These are phyloP conservation scores for Scheffersomyces quercinus DNA, from an alignment of 1,139 yeast genomes.

Conservation along the genomic window DNA sequence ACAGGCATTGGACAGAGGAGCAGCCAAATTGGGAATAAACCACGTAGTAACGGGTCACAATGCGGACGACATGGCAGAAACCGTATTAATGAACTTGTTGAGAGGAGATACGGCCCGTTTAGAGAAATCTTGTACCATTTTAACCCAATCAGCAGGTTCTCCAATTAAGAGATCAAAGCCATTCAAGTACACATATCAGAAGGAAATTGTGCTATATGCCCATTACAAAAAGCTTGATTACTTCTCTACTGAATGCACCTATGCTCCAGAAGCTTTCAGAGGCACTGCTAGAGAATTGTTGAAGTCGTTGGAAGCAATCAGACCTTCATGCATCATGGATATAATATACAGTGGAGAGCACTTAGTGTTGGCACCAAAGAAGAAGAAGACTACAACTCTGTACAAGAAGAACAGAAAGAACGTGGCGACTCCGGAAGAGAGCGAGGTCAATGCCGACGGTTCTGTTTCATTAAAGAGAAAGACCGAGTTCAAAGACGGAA, in stretches of 20 bases:
- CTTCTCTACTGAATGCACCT: constrained; percentile 95
- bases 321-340: constrained; percentile 94
- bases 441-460: constrained; percentile 62
- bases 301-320: constrained; percentile 83
- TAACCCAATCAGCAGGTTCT: constrained; percentile 78
- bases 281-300: constrained; percentile 95
- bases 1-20: constrained; percentile 96
- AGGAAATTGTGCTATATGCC: constrained; percentile 96
- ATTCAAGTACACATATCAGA: constrained; percentile 92
- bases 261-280: constrained; percentile 97
- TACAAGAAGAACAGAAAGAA: constrained; percentile 29
- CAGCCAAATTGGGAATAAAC: constrained; percentile 78
- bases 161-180: constrained; percentile 93
- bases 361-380: constrained; percentile 64
- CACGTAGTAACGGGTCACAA: constrained; percentile 99
- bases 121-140: constrained; percentile 85
- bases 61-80: constrained; percentile 99
- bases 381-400: constrained; percentile 29
- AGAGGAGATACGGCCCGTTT: constrained; percentile 96
- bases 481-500: constrained; percentile 54
- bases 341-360: constrained; percentile 94
- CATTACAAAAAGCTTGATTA: constrained; percentile 94
- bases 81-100: constrained; percentile 89
- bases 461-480: constrained; percentile 44
- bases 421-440: constrained; percentile 26